Base-by-base conservation (phyloP, 2,329 filamentous ascomycete species). In the Penicillium oxalicum region DNA sequence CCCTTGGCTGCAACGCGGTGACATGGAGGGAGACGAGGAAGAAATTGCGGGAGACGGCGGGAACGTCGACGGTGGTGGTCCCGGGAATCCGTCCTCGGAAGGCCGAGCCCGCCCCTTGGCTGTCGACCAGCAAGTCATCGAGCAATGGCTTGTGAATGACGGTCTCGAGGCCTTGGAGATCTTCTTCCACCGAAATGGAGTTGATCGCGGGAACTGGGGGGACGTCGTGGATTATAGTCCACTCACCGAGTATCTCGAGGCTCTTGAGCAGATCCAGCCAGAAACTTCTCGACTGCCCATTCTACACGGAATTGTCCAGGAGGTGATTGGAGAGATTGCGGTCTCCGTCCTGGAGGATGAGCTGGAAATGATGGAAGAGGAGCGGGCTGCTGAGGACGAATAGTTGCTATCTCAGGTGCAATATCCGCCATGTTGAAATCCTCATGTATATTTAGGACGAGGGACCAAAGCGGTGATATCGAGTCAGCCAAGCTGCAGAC, bases 121-220 rank as follows among this genome's bases (percentile, higher is more conserved):
- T 5, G 57, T 61, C 9, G 57, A 67, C 27, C 63, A 64, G 45
- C 49, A 59, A 6, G 53, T 57, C 6, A 56, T 70, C 26, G 58
- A 66, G 47, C 58, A 63, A 34, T 70, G 65, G 66, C 58, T 70
- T 9, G 44, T 66, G 6, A 59, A 57, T 11, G 58, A 65, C 37
- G 69, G 68, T 2, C 48, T 71, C 40, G 59, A 63, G 13, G 56
- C 58, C 6, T 52, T 72, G n/a, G 60, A 62, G 18, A 62, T 58
- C 9, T 73, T 70, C 44, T 51, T 72, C 12, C 55, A 57, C 24
- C 61, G 69, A 38, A 62, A 72, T 40, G 70, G 70, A 4, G 62
- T 73, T 28, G 70, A 72, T 45, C 64, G 67, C 5, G 70, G 70
- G 2, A 72, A 73, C 39, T 73, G 70, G 70, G 63, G 62, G 6